These are phyloP conservation scores for Arthroderma uncinatum DNA, from an alignment of 2,329 filamentous ascomycete genomes.

Conservation along the genomic window DNA sequence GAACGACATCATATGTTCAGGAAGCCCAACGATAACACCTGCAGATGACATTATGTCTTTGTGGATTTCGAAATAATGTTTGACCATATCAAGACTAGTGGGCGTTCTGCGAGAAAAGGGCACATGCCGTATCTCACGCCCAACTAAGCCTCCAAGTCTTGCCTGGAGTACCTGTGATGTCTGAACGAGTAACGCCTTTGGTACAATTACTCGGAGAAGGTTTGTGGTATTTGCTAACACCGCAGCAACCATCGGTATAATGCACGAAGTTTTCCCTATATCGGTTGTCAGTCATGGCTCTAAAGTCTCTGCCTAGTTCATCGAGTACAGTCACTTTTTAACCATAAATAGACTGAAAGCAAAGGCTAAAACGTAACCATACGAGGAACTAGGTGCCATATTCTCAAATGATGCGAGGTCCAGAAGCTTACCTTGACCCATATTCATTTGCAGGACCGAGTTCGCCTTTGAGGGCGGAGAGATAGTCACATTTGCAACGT, in stretches of 20 bases:
- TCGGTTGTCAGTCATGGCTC: neutral
- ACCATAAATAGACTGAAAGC: too few species aligned
- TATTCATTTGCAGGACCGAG: conserved; percentile 55
- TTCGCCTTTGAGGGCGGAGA: conserved; percentile 42
- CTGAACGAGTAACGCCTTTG: conserved; percentile 50
- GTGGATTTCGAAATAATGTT: conserved; percentile 31
- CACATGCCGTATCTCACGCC: conserved; percentile 45
- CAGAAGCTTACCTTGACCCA: conserved; percentile 46
- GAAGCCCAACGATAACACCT: conserved; percentile 50
- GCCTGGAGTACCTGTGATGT: conserved; percentile 47
- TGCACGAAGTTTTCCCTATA: conserved; percentile 52
- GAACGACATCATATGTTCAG: conserved; percentile 56
- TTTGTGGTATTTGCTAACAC: conserved; percentile 41
- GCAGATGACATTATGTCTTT: conserved; percentile 15
- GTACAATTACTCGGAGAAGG: conserved; percentile 48
- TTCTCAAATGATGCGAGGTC: neutral
- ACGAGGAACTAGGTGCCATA: neutral
- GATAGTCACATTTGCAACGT: conserved; percentile 52
- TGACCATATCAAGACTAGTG: conserved; percentile 25
- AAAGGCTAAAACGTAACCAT: neutral
- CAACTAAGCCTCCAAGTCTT: conserved; percentile 46
- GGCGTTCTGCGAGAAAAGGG: conserved; percentile 45
- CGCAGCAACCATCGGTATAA: conserved; percentile 53
- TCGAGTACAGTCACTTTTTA: neutral
- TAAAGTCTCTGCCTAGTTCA: neutral